These are phyloP conservation scores for Lanzia echinophila DNA, from an alignment of 2,329 filamentous ascomycete genomes.

Conservation along the genomic window DNA sequence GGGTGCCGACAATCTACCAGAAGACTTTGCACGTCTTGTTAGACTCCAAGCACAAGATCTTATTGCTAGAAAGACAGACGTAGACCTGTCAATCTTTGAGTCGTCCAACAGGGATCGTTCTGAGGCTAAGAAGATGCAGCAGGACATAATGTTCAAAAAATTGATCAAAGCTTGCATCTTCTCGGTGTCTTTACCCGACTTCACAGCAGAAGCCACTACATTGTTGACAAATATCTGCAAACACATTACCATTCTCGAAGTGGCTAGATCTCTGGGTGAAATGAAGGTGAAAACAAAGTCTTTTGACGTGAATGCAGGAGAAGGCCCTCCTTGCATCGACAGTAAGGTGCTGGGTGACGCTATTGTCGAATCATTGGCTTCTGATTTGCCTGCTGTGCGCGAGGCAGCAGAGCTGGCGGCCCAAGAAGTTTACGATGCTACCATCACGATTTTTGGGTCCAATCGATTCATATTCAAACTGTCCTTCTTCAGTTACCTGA, in stretches of 20 bases:
- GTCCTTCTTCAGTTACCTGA: conserved; percentile 77
- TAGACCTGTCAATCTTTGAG: conserved; percentile 64
- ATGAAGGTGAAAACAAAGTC: conserved; percentile 68
- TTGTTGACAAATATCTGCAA: conserved; percentile 77
- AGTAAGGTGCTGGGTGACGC: conserved; percentile 83
- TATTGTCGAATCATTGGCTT: conserved; percentile 82
- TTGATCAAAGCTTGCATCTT: conserved; percentile 85
- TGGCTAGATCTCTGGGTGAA: conserved; percentile 77
- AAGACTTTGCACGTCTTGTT: conserved; percentile 79
- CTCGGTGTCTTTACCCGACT: conserved; percentile 73
- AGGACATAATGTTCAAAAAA: conserved; percentile 77
- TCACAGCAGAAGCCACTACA: conserved; percentile 66
- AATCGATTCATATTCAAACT: conserved; percentile 65
- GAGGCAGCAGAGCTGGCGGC: conserved; percentile 78
- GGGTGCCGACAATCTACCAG: conserved; percentile 78
- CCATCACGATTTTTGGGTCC: conserved; percentile 72
- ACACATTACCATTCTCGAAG: conserved; percentile 85
- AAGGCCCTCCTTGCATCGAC: conserved; percentile 82
- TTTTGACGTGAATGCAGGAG: conserved; percentile 80
- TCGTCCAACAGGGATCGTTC: conserved; percentile 74
- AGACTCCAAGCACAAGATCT: conserved; percentile 87
- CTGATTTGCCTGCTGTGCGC: conserved; percentile 71
- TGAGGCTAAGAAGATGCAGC: conserved; percentile 76
- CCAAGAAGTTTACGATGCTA: conserved; percentile 68
- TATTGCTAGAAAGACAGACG: conserved; percentile 62